phyloP scores from a whole-genome alignment of 768 basidiomycete genomes.

The Imleria badia region DNA sequence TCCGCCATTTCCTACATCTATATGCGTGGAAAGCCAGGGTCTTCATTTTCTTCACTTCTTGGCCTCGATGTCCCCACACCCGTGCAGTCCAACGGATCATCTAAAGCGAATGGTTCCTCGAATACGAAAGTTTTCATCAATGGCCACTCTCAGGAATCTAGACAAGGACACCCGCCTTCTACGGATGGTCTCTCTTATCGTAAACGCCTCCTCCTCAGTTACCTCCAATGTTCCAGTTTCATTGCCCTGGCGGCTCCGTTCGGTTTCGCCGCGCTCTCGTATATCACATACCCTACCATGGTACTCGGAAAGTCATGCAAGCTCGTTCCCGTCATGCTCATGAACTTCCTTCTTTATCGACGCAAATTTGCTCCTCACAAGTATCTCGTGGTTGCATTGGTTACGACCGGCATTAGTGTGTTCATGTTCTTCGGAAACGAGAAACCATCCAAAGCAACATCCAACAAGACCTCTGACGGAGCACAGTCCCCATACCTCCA shows the following conservation, averaged over 20 bases:
- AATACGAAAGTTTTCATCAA: constrained; percentile 39
- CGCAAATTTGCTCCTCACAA: constrained; percentile 92
- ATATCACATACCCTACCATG: constrained; percentile 98
- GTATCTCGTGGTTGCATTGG: constrained; percentile 92
- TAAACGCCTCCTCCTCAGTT: constrained; percentile 60
- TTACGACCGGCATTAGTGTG: constrained; percentile 86
- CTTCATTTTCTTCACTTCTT: constrained; percentile 54
- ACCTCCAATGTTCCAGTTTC: constrained; percentile 82
- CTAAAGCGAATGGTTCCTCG: constrained; percentile 26
- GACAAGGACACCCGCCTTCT: constrained; percentile 26
- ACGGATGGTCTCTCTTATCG: constrained; percentile 36
- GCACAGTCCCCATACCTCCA: constrained; percentile 48
- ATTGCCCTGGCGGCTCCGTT: constrained; percentile 93
- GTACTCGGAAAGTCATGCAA: constrained; percentile 99
- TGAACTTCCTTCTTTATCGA: constrained; percentile 95
- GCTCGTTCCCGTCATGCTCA: constrained; percentile 96
- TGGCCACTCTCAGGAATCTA: constrained; percentile 25
- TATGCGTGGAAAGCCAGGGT: constrained; percentile 53
- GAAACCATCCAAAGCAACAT: constrained; percentile 36
- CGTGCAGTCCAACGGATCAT: constrained; percentile 19
- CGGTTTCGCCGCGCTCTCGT: constrained; percentile 91
- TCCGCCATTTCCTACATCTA: constrained; percentile 78
- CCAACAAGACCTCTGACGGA: constrained; percentile 32
- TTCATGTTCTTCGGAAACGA: constrained; percentile 90
- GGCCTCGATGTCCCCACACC: constrained; percentile 49